These are phyloP conservation scores for Aspergillus cristatus DNA, from an alignment of 495 filamentous ascomycete genomes.

Conservation along the genomic window DNA sequence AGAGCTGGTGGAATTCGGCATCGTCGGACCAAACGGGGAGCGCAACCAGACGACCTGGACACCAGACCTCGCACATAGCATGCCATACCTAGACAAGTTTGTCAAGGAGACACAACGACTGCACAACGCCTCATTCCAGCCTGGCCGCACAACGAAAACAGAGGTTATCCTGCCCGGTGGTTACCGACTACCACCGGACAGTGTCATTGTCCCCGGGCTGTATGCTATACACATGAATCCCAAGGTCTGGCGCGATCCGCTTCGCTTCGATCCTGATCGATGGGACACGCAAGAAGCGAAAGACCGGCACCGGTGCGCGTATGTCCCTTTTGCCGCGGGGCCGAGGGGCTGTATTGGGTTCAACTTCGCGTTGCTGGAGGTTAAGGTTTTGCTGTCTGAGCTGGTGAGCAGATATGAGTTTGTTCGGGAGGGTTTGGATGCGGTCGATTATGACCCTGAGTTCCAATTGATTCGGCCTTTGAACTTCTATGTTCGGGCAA, in stretches of 20 bases:
- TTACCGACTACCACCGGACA: constrained; percentile 36
- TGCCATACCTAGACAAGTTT: constrained; percentile 43
- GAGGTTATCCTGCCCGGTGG: constrained; percentile 48
- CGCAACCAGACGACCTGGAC: constrained; percentile 17
- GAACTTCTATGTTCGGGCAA: constrained; percentile 43
- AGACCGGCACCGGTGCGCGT: constrained; percentile 30
- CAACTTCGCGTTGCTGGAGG: constrained; percentile 48
- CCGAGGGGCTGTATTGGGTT: constrained; percentile 46
- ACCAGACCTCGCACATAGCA: constrained; percentile 29
- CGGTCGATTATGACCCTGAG: constrained; percentile 46
- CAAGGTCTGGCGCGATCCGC: constrained; percentile 39
- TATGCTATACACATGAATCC: constrained; percentile 46
- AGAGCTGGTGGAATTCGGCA: constrained; percentile 40
- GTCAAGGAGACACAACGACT: constrained; percentile 49
- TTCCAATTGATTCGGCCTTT: constrained; percentile 45
- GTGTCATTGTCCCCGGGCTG: constrained; percentile 37
- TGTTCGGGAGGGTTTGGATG: constrained; percentile 24
- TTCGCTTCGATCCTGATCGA: constrained; percentile 44
- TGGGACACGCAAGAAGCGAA: constrained; percentile 42
- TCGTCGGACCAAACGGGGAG: constrained; percentile 15
- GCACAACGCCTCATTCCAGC: constrained; percentile 49
- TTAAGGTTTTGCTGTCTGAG: constrained; percentile 42
- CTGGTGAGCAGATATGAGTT: constrained; percentile 47
- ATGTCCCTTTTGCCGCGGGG: constrained; percentile 45
- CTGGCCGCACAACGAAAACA: constrained; percentile 39